Conservation (phyloP, 345 rosid species). For the Angophora floribunda region DNA sequence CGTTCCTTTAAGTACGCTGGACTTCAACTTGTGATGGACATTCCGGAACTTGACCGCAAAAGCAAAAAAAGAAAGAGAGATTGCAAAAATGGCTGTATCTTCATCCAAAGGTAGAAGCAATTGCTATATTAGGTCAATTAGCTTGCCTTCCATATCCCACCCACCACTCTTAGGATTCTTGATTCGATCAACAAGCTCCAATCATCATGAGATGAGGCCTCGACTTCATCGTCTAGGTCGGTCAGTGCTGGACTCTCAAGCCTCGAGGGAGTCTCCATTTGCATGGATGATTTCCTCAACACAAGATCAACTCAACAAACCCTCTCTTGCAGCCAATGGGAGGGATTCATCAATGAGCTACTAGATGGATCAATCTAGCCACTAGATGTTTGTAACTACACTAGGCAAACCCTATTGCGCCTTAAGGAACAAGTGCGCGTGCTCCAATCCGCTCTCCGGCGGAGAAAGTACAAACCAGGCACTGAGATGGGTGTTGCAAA, state of each 20-base stretch:
- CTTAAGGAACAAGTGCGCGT: conserved; percentile 35
- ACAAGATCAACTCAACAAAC: conserved; percentile 40
- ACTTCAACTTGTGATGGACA: not conserved
- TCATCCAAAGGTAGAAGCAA: not conserved
- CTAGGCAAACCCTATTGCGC: conserved; percentile 33
- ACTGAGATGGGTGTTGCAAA: conserved; percentile 5
- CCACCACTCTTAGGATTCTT: conserved; percentile 25
- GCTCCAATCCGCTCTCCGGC: conserved; percentile 47
- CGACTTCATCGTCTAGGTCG: conserved; percentile 8
- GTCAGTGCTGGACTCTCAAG: conserved; percentile 21
- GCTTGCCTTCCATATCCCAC: conserved; percentile 73
- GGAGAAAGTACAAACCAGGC: conserved; percentile 33
- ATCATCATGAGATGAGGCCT: conserved; percentile 10
- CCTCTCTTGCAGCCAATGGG: conserved; percentile 16
- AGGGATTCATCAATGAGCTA: conserved; percentile 22
- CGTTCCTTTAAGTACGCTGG: not conserved
- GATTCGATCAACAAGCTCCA: conserved; percentile 44
- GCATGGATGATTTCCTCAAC: conserved; percentile 40
- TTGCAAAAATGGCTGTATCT: conserved; percentile 14
- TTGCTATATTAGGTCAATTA: conserved; percentile 33
- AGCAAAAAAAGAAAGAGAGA: not conserved
- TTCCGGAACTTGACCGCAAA: not conserved
- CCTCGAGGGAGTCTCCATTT: conserved; percentile 31
- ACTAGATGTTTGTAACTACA: conserved; percentile 43
- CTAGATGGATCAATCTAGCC: conserved; percentile 50